Base-by-base conservation (phyloP, 805 yeast species). In the Nakazawaea ernobii region DNA sequence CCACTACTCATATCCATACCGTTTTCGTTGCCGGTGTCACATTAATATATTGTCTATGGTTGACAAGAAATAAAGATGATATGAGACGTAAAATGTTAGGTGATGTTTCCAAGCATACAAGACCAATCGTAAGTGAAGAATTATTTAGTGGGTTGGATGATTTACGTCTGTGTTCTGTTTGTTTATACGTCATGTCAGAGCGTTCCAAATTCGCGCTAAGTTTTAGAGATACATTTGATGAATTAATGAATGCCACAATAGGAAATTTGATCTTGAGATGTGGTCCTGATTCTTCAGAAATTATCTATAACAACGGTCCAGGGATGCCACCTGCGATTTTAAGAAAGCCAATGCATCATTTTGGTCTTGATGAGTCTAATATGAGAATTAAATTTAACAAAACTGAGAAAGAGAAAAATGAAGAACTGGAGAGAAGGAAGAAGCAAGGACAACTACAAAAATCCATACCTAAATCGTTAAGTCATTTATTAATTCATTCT, bases 1-100 rank as follows among this genome's bases (percentile, higher is more conserved):
- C 86, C 0, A 80, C 83, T 0, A 73, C 83, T 30, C 82, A 84
- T 10, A 79, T 82, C 38, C 86, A 82, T 56, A 79, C 85, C 0
- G 80, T 78, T 9, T 82, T 82, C 58, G 80, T 79, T 43, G 86
- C 86, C 10, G 88, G 88, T 41, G 80, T 82, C 7, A 82, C 87
- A 0, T 63, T 82, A 32, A 75, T 80, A 7, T 82, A 82, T 55
- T 81, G 86, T 60, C 66, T 82, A 53, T 82, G 86, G 86, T 56
- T 82, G 38, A 77, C 82, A 13, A 73, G 84, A 58, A 82, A 82
- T 53, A 67, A 71, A 51, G 83, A 79, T 57, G 85, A 79, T 57
- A 66, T 71, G 66, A 68, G 79, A 53, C 66, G 84, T 54, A 73
- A 68, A 52, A 65, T 73, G 43, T 56, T 78, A 28, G 84, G 84